Evolutionary conservation across 768 basidiomycete species (phyloP).

Genomic region (Rhizopogon vesiculosus): DNA sequence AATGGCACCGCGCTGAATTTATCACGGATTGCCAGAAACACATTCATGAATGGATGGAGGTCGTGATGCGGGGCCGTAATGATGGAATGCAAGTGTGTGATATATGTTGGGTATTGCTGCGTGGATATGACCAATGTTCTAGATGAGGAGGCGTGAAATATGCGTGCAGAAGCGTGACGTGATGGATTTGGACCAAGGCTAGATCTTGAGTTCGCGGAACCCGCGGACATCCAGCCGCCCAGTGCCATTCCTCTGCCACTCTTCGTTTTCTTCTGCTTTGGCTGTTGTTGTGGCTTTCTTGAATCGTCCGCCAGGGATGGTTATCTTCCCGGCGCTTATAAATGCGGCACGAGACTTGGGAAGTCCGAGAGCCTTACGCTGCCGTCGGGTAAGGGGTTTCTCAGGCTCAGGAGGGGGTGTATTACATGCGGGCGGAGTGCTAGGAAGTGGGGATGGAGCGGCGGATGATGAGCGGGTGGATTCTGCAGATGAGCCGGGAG

Average conservation of each 20-base stretch:
- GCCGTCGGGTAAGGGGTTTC: constrained; percentile 54
- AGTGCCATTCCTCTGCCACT: constrained; percentile 66
- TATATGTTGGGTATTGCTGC: constrained; percentile 1
- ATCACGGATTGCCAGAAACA: not conserved
- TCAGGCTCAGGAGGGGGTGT: constrained; percentile 26
- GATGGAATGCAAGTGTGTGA: not conserved
- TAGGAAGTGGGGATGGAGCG: constrained; percentile 32
- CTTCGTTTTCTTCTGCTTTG: constrained; percentile 32
- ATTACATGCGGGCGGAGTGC: constrained; percentile 19
- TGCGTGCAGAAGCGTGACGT: constrained; percentile 6
- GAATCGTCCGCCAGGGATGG: constrained; percentile 58
- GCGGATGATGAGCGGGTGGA: constrained; percentile 28
- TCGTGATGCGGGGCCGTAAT: not conserved
- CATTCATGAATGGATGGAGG: not conserved
- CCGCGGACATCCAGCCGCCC: constrained; percentile 74
- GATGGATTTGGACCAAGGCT: constrained; percentile 5
- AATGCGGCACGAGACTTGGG: constrained; percentile 46
- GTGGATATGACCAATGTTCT: constrained; percentile 1
- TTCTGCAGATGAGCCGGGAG: constrained; percentile 23
- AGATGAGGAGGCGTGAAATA: not conserved
- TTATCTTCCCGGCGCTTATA: constrained; percentile 48
- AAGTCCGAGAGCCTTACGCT: constrained; percentile 65
- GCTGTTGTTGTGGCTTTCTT: constrained; percentile 18
- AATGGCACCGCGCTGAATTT: not conserved
- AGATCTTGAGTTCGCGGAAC: constrained; percentile 75